Conservation (phyloP, 257 asterid genomes). For the Solanum phureja region DNA sequence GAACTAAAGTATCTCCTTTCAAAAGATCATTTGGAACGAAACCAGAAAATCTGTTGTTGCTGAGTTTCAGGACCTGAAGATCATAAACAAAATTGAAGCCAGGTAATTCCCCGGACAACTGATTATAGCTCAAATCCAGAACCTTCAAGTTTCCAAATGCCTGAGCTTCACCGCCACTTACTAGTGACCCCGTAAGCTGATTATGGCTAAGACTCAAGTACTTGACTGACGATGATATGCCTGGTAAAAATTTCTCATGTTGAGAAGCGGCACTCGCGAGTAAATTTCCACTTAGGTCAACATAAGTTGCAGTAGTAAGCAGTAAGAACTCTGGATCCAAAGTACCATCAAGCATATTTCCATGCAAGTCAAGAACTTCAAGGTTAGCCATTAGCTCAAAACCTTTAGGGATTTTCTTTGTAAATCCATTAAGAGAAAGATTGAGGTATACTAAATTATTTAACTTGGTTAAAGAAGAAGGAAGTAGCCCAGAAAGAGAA, state of each 20-base stretch:
- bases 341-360: slow-evolving; percentile 74
- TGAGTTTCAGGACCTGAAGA: slow-evolving; percentile 71
- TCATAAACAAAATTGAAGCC: slow-evolving; percentile 82
- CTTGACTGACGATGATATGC: slow-evolving; percentile 56
- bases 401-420: slow-evolving; percentile 65
- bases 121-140: slow-evolving; percentile 91
- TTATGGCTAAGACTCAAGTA: slow-evolving; percentile 71
- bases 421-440: slow-evolving; percentile 59
- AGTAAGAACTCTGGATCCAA: slow-evolving; percentile 58
- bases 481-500: slow-evolving; percentile 71
- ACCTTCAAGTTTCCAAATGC: slow-evolving; percentile 66
- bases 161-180: slow-evolving; percentile 49
- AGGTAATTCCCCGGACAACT: slow-evolving; percentile 79
- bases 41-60: slow-evolving; percentile 73
- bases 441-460: slow-evolving; percentile 55
- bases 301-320: slow-evolving; percentile 58
- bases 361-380: slow-evolving; percentile 75
- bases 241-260: slow-evolving; percentile 31
- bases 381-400: slow-evolving; percentile 72
- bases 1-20: slow-evolving; percentile 74
- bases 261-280: slow-evolving; percentile 41
- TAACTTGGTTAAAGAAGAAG: slow-evolving; percentile 48
- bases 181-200: slow-evolving; percentile 60
- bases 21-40: slow-evolving; percentile 64
- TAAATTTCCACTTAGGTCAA: slow-evolving; percentile 78